A percentile compares a stretch with the other conserved stretches of the same genome.
Conservation (phyloP, 2,329 filamentous ascomycete genomes). For the Rutstroemia sp. region DNA sequence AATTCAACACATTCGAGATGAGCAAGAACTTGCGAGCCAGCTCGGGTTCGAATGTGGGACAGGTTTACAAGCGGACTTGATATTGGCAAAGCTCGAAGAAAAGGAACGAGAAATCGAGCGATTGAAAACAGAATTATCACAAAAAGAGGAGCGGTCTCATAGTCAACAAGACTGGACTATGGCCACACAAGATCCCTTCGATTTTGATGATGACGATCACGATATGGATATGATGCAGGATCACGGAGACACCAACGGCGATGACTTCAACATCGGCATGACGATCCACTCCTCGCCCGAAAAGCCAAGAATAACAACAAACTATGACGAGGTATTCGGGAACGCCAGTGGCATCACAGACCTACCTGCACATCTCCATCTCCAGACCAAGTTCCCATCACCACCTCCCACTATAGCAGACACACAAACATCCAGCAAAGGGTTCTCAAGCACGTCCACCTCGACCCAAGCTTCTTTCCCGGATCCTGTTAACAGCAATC, state of each 20-base stretch:
- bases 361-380: conserved; percentile 21
- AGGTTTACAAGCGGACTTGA: conserved; percentile 7
- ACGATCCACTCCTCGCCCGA: neutral
- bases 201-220: conserved; percentile 24
- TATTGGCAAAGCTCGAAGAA: conserved; percentile 21
- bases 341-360: conserved; percentile 20
- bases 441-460: conserved; percentile 11
- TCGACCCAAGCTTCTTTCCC: conserved; percentile 19
- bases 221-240: conserved; percentile 23
- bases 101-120: conserved; percentile 23
- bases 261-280: neutral
- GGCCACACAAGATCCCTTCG: conserved; percentile 38
- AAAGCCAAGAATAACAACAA: neutral
- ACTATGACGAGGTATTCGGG: conserved; percentile 6
- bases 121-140: conserved; percentile 22
- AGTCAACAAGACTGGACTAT: conserved; percentile 40
- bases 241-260: conserved; percentile 1
- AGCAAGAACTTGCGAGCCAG: conserved; percentile 25
- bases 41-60: conserved; percentile 22
- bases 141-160: conserved; percentile 16
- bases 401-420: conserved; percentile 27
- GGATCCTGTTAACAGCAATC: conserved; percentile 20
- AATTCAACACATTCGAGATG: conserved; percentile 25
- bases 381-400: conserved; percentile 22
- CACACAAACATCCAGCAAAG: conserved; percentile 18